Percentiles rank a stretch among this genome's conserved stretches.
phyloP scores from a whole-genome alignment of 2,329 filamentous ascomycete species.

The Pyricularia sp. region DNA sequence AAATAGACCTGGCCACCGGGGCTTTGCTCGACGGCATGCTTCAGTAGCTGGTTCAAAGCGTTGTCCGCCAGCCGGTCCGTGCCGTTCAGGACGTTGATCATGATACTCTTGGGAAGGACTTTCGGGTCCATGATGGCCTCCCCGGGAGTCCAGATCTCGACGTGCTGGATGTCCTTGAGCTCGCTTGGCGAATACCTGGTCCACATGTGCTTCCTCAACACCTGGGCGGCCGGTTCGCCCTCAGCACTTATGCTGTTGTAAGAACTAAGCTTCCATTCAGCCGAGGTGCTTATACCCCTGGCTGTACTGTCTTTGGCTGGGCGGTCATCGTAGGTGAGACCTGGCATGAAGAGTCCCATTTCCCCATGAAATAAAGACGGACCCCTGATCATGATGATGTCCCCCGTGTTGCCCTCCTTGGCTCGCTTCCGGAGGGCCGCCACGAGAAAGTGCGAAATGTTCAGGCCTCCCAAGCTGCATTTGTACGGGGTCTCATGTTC shows the following conservation, averaged over 20 bases:
- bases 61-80: background rate
- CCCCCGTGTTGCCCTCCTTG: background rate
- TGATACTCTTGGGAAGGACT: background rate
- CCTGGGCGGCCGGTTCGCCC: background rate
- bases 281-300: background rate
- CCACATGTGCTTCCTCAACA: background rate
- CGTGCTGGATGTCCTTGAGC: background rate
- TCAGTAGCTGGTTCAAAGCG: background rate
- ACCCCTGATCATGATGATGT: background rate
- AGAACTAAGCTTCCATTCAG: background rate
- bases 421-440: background rate
- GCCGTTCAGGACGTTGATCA: background rate
- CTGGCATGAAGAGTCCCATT: background rate
- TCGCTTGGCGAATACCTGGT: background rate
- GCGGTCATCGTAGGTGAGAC: background rate
- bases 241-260: background rate
- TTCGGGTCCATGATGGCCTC: background rate
- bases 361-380: background rate
- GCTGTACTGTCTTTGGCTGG: background rate
- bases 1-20: background rate
- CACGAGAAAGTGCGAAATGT: background rate
- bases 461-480: background rate
- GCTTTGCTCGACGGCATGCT: background rate
- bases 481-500: background rate
- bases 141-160: constrained; percentile 7